Conservation (phyloP, 2,329 filamentous ascomycete species). For the Aureobasidium pullulans region DNA sequence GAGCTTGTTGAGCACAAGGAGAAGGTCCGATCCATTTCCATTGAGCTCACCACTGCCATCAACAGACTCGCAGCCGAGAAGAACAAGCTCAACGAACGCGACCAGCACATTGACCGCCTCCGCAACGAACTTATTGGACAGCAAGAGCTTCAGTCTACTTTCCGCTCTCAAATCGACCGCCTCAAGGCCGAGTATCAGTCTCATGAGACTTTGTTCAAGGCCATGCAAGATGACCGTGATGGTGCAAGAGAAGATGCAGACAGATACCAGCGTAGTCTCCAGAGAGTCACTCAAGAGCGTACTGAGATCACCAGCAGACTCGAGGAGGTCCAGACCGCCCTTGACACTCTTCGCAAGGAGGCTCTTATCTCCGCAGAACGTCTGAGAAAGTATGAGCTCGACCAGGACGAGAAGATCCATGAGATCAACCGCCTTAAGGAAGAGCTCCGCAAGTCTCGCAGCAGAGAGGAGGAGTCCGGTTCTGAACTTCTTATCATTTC, state of each 20-base stretch:
- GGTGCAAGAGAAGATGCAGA: conserved; percentile 22
- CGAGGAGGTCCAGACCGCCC: conserved; percentile 20
- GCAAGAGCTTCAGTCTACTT: conserved; percentile 18
- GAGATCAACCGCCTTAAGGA: conserved; percentile 25
- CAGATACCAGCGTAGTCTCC: conserved; percentile 22
- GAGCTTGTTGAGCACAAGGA: conserved; percentile 24
- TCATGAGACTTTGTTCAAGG: conserved; percentile 18
- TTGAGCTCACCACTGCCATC: conserved; percentile 23
- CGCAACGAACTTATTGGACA: conserved; percentile 22
- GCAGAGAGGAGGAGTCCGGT: conserved; percentile 20
- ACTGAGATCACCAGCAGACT: conserved; percentile 22
- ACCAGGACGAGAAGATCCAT: conserved; percentile 21
- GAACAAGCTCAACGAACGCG: conserved; percentile 23
- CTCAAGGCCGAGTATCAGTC: conserved; percentile 21
- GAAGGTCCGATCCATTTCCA: conserved; percentile 20
- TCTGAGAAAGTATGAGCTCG: conserved; percentile 21
- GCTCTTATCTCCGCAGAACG: conserved; percentile 21
- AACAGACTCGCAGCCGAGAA: conserved; percentile 21
- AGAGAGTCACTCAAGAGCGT: conserved; percentile 23
- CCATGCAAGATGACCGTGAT: conserved; percentile 22
- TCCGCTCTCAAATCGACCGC: conserved; percentile 22
- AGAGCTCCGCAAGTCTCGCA: conserved; percentile 22
- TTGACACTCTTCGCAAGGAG: conserved; percentile 23
- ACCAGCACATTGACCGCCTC: conserved; percentile 22
- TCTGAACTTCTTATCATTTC: conserved; percentile 21